Base-by-base conservation (phyloP, 2,329 filamentous ascomycete genomes). In the Sordariomycetes sp. region DNA sequence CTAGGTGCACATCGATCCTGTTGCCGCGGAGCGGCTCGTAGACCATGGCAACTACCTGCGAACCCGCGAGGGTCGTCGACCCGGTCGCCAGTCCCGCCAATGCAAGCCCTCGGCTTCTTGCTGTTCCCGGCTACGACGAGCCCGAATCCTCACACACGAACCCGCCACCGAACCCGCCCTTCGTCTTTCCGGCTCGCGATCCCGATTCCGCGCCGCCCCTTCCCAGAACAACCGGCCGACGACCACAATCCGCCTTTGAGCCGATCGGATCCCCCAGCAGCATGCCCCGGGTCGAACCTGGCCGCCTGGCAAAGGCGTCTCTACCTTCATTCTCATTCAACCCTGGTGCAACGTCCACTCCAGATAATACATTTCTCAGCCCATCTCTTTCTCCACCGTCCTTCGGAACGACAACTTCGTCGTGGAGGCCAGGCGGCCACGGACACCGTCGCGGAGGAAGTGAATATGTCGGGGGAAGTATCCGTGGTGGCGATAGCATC, bases 381-480 rank as follows among this genome's bases (percentile, higher is more conserved):
- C 78, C 78, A 2, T 76, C 76, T 15, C 72, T 65, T 58, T 68
- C 65, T 10, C 64, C 64, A 42, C 65, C 63, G 24, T 65, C 65
- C 24, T 8, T 32, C 71, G 68, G 54, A 69, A 64, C 57, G 68
- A 65, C 22, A 59, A 62, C 17, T 69, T 77, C n/a, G 65, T 81
- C 24, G 80, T 67, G 73, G 1, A 76, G 81, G 60, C 73, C 79
- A 25, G 72, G 73, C 35, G 83, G 85, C 24, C 87, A 90, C 66
- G 84, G 86, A 34, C 91, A 96, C 68, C 80, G 85, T 64, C 81
- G 91, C 64, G 87, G 87, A 57, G 87, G 84, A 32, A 96, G 90
- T 67, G 90, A 96, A 67, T 90, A 95, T 65, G 87, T 95, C 53
- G 89, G 89, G 42, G 88, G 87, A 8, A 86, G 86, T 63, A 71